Conservation (phyloP, 2,329 filamentous ascomycete genomes). For the Neocucurbitaria cava region DNA sequence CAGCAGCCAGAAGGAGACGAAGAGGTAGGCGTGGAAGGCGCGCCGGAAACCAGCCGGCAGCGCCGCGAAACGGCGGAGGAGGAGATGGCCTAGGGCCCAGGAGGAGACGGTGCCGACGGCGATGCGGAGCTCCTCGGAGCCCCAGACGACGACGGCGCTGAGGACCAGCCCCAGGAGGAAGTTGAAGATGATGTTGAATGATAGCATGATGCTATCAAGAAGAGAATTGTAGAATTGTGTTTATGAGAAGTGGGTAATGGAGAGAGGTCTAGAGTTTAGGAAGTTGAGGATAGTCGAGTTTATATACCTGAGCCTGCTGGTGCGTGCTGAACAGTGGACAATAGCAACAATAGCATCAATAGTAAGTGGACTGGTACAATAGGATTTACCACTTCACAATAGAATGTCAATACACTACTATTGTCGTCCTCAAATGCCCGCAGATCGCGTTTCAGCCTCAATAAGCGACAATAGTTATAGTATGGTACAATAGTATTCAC, state of each 20-base stretch:
- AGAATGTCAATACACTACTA: neutral
- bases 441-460: neutral
- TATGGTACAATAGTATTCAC: neutral
- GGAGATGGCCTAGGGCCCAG: slow-evolving; percentile 14
- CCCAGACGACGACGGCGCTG: slow-evolving; percentile 2
- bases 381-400: neutral
- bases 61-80: neutral
- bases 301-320: neutral
- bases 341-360: neutral
- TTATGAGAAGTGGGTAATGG: neutral
- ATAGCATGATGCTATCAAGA: slow-evolving; percentile 10
- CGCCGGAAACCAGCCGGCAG: neutral
- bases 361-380: neutral
- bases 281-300: neutral
- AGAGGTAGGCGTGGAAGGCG: slow-evolving; percentile 5
- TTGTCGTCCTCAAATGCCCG: neutral
- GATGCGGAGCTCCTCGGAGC: slow-evolving; percentile 14
- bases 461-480: neutral
- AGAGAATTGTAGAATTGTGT: neutral
- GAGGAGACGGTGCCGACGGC: slow-evolving; percentile 4
- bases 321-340: neutral
- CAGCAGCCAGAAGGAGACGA: slow-evolving; percentile 13
- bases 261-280: neutral
- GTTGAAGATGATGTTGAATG: slow-evolving; percentile 1
- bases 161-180: slow-evolving; percentile 13